Conservation (phyloP, 1,284 basidiomycete species). For the Cystobasidium pallidum region DNA sequence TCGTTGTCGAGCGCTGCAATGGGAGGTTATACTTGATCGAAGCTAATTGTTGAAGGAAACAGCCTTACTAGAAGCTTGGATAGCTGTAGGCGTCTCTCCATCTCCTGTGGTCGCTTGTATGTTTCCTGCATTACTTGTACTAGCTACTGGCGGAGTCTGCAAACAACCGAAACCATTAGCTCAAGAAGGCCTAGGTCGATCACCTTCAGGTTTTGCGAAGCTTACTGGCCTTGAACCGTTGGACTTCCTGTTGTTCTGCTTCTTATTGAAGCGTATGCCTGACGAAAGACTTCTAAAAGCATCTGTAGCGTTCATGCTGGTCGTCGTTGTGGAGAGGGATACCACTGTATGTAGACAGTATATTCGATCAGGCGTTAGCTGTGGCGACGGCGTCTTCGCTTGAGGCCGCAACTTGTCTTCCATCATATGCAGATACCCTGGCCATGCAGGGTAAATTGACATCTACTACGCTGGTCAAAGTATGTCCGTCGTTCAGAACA, state of each 20-base stretch:
- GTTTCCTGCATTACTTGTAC: background rate
- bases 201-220: conserved; percentile 3
- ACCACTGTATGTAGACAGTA: background rate
- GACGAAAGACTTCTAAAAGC: conserved; percentile 35
- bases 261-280: conserved; percentile 45
- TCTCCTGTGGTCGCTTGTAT: background rate
- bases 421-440: background rate
- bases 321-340: background rate
- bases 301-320: conserved; percentile 21
- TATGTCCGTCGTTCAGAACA: conserved; percentile 37
- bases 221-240: background rate
- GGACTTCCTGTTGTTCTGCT: conserved; percentile 20
- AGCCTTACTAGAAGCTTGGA: background rate
- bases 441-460: background rate
- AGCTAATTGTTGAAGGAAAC: background rate
- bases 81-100: background rate
- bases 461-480: background rate
- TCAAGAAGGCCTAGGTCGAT: background rate
- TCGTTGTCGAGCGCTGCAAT: background rate
- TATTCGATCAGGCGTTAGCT: background rate
- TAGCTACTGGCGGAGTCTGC: background rate
- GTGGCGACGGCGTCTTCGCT: conserved; percentile 12
- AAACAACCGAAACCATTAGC: background rate
- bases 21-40: background rate
- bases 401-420: background rate